Evolutionary conservation across 805 yeast species (phyloP), one percentile per base, ranked within the genome.

Genomic region (Starmera dryadoides): DNA sequence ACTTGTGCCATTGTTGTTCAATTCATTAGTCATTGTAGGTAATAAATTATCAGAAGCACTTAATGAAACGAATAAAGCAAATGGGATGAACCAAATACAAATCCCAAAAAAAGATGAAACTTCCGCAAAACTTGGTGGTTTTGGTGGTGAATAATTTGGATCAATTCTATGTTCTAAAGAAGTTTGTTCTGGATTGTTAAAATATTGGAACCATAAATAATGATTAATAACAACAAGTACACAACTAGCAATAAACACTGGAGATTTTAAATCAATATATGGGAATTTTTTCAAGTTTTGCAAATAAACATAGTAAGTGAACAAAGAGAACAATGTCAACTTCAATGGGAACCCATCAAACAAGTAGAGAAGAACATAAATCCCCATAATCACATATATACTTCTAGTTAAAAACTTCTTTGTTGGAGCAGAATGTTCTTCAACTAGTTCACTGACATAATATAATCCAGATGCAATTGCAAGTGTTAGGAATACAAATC

Each of bases 61-160:
- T 42, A 93, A 68, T 23, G 95, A 82, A 15, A 93, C 91, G 60
- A 93, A 91, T 41, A 93, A 68, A 4, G 96, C 81, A 59, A 93
- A 87, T 26, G 98, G 98, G 22, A 93, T 75, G 42, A 91, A 71
- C 98, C 98, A 93, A 16, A 93, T 80, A 51, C 93, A 81, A 32
- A 93, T 63, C 1, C 96, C 98, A 56, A 93, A 89, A 59, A 93
- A 93, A 3, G 96, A 83, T n/a, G 96, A 86, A 4, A 93, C 86
- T 56, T 93, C 96, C 1, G 88, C 69, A 55, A 91, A 91, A 11
- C 83, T 70, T 2, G 95, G 95, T 39, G 86, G 74, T 34, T 76
- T 73, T 12, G 83, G 84, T 35, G 85, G 75, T 18, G 62, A 62
- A 52, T 79, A 81, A 36, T 70, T 69, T 36, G 85, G 72, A 47